Evolutionary conservation across 2,329 filamentous ascomycete genomes (phyloP), one percentile per base, ranked within the genome.

Genomic region (Ceratocystis harringtonii): DNA sequence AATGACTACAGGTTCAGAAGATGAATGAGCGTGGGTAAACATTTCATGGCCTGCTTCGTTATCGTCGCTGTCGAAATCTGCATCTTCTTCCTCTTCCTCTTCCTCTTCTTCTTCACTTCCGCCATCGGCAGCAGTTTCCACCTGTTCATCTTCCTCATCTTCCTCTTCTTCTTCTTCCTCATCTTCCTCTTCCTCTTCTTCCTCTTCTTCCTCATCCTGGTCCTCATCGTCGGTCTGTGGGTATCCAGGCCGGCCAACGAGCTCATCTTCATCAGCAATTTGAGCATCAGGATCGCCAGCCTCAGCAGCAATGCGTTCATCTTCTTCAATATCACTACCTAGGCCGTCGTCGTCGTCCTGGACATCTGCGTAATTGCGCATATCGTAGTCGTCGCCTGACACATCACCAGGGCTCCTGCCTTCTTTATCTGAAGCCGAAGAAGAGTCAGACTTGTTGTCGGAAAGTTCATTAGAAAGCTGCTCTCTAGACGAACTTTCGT

Each of bases 1-100:
- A 66, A 81, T 81, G 19, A 80, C 74, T 3, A 80, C 74, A 1
- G 77, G 77, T 6, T 73, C 71, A 6, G 71, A 71, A 1, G 73
- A 67, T 8, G 67, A 68, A 10, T 43, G 17, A 22, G 19, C 22
- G 22, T n/a, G n/a, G n/a, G 25, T 8, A 15, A 30, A 57, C 15
- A n/a, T 17, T 30, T n/a, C 28, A 15, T 57, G 22, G 28, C 17
- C 30, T 17, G 70, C 43, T 63, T 67, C 44, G 41, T 41, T 17
- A 3, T 67, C 25, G 22, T 63, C 52, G 15, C 57, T 45, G 19
- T 66, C 36, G 22, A 61, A 28, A 6, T 30, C 48, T 43, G n/a
- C 45, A 8, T n/a, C 7, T 22, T 52, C 58, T 3, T 66, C 68
- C 1, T 69, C 66, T 5, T 64, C 61, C 7, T 68, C 65, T 22